Evolutionary conservation across 2,329 filamentous ascomycete genomes (phyloP).

Genomic region (Neodidymelliopsis sp.): DNA sequence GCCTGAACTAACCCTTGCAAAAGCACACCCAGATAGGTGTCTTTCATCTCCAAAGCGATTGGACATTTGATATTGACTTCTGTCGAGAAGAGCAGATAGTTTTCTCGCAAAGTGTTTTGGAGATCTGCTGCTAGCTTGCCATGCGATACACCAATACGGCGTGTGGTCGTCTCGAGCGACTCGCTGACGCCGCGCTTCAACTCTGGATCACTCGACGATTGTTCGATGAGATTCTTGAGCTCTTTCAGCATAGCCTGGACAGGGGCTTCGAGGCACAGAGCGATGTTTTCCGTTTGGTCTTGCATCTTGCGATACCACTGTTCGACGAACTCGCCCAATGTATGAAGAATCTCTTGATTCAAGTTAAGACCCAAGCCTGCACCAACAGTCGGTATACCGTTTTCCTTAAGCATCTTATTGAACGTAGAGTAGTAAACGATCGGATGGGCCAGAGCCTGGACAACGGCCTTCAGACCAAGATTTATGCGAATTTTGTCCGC

Average conservation of each 20-base stretch:
- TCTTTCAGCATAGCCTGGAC: background rate
- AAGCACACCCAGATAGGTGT: constrained; percentile 1
- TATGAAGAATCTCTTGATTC: constrained; percentile 16
- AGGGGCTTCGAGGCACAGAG: background rate
- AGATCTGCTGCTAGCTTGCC: constrained; percentile 1
- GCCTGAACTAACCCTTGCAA: background rate
- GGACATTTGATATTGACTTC: constrained; percentile 19
- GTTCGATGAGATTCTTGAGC: background rate
- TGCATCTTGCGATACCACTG: constrained; percentile 8
- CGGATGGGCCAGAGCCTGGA: constrained; percentile 1
- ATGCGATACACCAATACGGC: background rate
- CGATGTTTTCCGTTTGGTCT: background rate
- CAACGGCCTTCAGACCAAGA: background rate
- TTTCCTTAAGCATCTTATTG: constrained; percentile 19
- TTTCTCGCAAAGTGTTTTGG: constrained; percentile 1
- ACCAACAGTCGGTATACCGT: constrained; percentile 19
- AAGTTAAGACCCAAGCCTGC: constrained; percentile 8
- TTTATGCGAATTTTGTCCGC: background rate
- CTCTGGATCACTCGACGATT: background rate
- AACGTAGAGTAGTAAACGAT: constrained; percentile 8
- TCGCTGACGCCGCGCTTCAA: constrained; percentile 10
- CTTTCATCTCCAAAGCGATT: constrained; percentile 15
- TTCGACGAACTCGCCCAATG: constrained; percentile 1
- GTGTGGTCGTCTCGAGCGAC: background rate
- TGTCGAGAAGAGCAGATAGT: constrained; percentile 9